phyloP scores from a whole-genome alignment of 2,329 filamentous ascomycete species.

The Rhinocladiella mackenziei region DNA sequence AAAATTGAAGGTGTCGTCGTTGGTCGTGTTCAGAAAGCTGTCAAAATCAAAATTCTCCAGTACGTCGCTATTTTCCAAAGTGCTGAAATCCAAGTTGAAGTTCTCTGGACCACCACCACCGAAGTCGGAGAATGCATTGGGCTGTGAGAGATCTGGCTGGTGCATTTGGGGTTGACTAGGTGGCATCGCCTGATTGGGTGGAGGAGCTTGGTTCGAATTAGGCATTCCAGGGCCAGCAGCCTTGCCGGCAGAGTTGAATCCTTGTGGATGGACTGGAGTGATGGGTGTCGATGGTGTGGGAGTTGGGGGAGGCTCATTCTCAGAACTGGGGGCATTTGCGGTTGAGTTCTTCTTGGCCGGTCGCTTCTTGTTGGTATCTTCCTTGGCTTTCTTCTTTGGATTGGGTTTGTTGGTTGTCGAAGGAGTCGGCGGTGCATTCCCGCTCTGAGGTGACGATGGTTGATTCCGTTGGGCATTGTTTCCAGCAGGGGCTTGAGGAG shows the following conservation, averaged over 20 bases:
- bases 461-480: conserved; percentile 40
- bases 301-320: conserved; percentile 46
- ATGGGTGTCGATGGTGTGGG: conserved; percentile 49
- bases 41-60: conserved; percentile 62
- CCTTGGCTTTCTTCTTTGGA: conserved; percentile 59
- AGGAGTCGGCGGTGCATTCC: conserved; percentile 57
- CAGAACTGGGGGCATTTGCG: conserved; percentile 42
- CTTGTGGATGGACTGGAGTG: conserved; percentile 46
- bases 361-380: conserved; percentile 47
- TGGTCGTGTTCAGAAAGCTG: conserved; percentile 57
- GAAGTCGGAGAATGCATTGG: conserved; percentile 23
- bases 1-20: conserved; percentile 46
- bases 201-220: conserved; percentile 36
- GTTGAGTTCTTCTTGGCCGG: conserved; percentile 42
- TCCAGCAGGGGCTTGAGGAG: conserved; percentile 45
- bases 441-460: conserved; percentile 43
- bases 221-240: conserved; percentile 32
- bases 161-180: conserved; percentile 29
- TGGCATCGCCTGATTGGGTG: conserved; percentile 33
- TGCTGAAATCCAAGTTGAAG: conserved; percentile 37
- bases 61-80: conserved; percentile 45
- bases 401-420: conserved; percentile 57
- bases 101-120: conserved; percentile 19
- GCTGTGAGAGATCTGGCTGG: conserved; percentile 27
- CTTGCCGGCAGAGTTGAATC: conserved; percentile 39